phyloP scores from a whole-genome alignment of 441 rosid genomes.

The Rhodomyrtus psidioides region DNA sequence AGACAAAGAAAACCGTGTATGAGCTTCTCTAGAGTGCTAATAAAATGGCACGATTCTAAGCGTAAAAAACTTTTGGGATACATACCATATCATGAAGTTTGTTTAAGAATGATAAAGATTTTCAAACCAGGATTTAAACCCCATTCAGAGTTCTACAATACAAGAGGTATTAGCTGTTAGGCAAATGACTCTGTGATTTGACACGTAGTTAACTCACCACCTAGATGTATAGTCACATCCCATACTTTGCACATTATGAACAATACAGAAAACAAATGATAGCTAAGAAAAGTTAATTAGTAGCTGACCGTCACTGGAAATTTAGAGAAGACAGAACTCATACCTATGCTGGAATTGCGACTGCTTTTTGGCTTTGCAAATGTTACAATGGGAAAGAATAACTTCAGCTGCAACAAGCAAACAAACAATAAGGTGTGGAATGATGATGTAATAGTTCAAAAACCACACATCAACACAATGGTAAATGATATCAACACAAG shows the following conservation, averaged over 20 bases:
- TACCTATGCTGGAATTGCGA: constrained; percentile 99
- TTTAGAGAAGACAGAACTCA: constrained; percentile 7
- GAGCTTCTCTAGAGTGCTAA: not conserved
- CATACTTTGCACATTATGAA: not conserved
- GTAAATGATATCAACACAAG: not conserved
- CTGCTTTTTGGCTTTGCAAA: constrained; percentile 98
- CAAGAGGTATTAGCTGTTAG: not conserved
- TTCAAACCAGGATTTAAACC: not conserved
- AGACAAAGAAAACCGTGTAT: not conserved
- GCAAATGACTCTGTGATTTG: not conserved
- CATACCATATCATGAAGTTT: not conserved
- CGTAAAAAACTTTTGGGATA: not conserved
- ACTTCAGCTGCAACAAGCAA: constrained; percentile 57
- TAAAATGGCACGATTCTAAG: not conserved
- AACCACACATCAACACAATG: not conserved
- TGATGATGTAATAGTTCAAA: not conserved
- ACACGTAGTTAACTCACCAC: not conserved
- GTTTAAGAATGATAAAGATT: not conserved
- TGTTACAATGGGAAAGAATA: constrained; percentile 88
- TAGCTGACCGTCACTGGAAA: not conserved
- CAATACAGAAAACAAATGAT: not conserved
- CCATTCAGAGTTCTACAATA: not conserved
- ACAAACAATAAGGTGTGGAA: not conserved
- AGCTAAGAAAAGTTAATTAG: not conserved
- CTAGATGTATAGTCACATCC: not conserved